Base-by-base conservation (phyloP, 495 filamentous ascomycete genomes). In the Podospora appendiculata region DNA sequence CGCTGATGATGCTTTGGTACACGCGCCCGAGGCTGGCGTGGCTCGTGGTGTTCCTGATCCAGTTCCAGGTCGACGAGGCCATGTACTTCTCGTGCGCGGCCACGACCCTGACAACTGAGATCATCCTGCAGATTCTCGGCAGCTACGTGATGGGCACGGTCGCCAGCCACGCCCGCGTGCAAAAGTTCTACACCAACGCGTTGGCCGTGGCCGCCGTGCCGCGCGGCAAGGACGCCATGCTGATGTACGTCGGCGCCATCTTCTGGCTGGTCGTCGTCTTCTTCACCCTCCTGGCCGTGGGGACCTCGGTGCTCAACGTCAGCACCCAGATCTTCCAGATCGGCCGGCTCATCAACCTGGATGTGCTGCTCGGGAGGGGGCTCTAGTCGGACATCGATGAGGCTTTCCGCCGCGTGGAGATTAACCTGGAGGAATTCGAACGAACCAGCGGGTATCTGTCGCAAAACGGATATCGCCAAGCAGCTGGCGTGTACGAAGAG, bases 1-100 rank as follows among this genome's bases (percentile, higher is more conserved):
- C 36, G 13, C 34, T 48, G 14, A 35, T 35, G 3, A 48, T 48
- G 47, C 35, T 48, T 8, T 48, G 47, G 47, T 38, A 16, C 8
- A 48, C 47, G n/a, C 33, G 47, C 7, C 47, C 47, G 25, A 18
- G 47, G 10, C 33, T 48, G 12, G 47, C 47, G 34, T 48, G 47
- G 47, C 47, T 48, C 8, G 34, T 35, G 3, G 40, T 48, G n/a
- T n/a, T 35, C 6, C 16, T 48, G 36, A 35, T 48, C 4, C 25
- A n/a, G 8, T 48, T 17, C 36, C 47, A 48, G 10, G n/a, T 14
- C 4, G 34, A 48, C n/a, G 47, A 48, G 32, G 47, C 34, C 47
- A 48, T 48, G 47, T 48, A 48, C 33, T 17, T 48, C 25, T 48
- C 47, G 3, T 48, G 47, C 14, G 47, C 47, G 34, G 47, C 47